Base-by-base conservation (phyloP, 2,329 filamentous ascomycete genomes). In the Rosellinia necatrix region DNA sequence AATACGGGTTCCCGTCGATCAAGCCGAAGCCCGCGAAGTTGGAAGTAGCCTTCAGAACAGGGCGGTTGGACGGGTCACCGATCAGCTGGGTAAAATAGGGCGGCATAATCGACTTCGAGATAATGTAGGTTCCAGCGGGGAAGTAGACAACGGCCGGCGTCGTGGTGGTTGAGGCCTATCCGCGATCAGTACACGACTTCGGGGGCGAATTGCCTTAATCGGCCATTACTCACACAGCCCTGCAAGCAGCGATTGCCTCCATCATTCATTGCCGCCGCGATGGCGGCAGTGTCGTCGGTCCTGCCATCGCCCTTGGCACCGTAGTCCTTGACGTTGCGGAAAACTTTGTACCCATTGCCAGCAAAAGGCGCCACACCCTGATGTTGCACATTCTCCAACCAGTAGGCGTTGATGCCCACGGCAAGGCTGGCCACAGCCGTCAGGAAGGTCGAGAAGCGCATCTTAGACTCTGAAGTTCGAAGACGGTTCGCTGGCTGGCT, bases 81-180 rank as follows among this genome's bases (percentile, higher is more conserved):
- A 87, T 76, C 12, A 88, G 70, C 68, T 86, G 80, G 5, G 85
- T 88, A 58, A 82, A 81, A 70, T 87, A 88, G 64, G 84, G 86
- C 64, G 84, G 77, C 49, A 85, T 78, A 58, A 89, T 83, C 2
- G 81, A 75, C 0, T 73, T 71, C 37, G 77, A 83, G 54, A 86
- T 76, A 2, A 82, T 47, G 60, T 89, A 89, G 0, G 78, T 85
- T 38, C 76, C 75, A 2, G 72, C 64, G 10, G 76, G 76, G 59
- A 78, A 77, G 63, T 77, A 78, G 13, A 78, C 73, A 25, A 77
- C 64, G 6, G 73, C 75, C 15, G 74, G 74, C 7, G 70, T 77
- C 17, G 64, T 72, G 9, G 74, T 77, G 2, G 73, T 71, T 15
- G 74, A 76, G 25, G 70, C 67, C 75, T 77, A 35, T n/a, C 17